Percentiles rank a stretch among this genome's conserved stretches.
phyloP scores from a whole-genome alignment of 2,329 filamentous ascomycete species.

The Penicillium psychrosexuale region DNA sequence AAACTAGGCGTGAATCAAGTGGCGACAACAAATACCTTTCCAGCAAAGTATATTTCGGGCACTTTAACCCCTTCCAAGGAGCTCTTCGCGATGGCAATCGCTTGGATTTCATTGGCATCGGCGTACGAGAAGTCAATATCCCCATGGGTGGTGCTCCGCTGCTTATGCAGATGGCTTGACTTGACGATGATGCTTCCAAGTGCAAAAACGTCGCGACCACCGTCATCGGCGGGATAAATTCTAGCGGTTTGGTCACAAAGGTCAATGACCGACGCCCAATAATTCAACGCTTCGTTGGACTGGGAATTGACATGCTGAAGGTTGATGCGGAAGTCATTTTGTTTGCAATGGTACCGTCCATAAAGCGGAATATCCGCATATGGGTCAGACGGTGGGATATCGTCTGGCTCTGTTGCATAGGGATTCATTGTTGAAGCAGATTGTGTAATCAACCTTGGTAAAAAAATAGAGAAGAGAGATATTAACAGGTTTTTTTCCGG shows the following conservation, averaged over 20 bases:
- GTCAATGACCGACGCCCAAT: conserved; percentile 52
- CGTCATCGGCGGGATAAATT: conserved; percentile 35
- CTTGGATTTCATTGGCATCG: no score
- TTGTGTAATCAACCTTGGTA: no score
- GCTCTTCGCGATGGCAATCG: no score
- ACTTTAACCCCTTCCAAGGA: no score
- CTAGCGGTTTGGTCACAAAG: conserved; percentile 29
- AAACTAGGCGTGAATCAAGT: no score
- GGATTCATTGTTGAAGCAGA: neutral
- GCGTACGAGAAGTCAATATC: no score
- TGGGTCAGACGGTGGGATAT: conserved; percentile 30
- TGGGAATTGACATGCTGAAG: conserved; percentile 52
- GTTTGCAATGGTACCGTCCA: conserved; percentile 30
- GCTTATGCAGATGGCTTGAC: conserved; percentile 31
- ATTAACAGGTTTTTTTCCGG: no score
- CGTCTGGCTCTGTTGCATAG: conserved; percentile 26
- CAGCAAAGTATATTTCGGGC: no score
- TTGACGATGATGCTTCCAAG: conserved; percentile 43
- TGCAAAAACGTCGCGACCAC: conserved; percentile 44
- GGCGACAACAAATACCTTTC: no score
- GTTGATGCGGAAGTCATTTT: conserved; percentile 34
- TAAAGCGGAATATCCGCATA: conserved; percentile 33
- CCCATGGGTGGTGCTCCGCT: neutral
- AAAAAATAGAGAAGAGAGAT: no score
- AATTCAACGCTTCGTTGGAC: conserved; percentile 56